Base-by-base conservation (phyloP, 805 yeast genomes). In the Jamesozyma lodderae region DNA sequence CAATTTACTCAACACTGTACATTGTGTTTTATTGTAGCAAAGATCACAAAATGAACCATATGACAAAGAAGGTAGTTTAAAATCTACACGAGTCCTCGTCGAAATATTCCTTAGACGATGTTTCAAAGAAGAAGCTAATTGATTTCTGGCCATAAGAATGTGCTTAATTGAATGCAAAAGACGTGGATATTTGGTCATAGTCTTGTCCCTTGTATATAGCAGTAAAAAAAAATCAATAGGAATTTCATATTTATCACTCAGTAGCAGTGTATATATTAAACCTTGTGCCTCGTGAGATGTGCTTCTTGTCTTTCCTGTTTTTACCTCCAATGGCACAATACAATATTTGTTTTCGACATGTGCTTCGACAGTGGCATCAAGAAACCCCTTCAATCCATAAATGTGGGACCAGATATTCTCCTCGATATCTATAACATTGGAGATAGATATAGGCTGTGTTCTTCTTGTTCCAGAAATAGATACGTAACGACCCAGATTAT, bases 381-480 rank as follows among this genome's bases (percentile, higher is more conserved):
- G 76, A 48, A 80, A 75, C 0, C 99, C 99, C 47, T 85, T 75
- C 7, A 92, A 60, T 0, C 99, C 99, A 63, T 73, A 87, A 53
- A 75, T 71, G 0, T 96, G 95, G 0, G 96, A 85, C 86, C 94
- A 79, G 11, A 92, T 79, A 49, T 79, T 82, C 51, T 92, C 96
- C 59, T 92, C 99, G 8, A 85, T 75, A 52, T 84, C 95, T 24
- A 85, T 64, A 7, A 87, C 72, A 41, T 79, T 77, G 13, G 74
- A 66, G 0, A 82, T 76, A 0, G 79, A 66, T 30, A 78, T 65
- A 9, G 62, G 61, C 1, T 72, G 57, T 11, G 60, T 56, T 17
- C 61, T 60, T 34, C 55, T 46, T 4, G 59, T 48, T 2, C 59
- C 63, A 14, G 57, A 49, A 17, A 61, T 45, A 31, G 42, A 26